Conservation (phyloP, 1,284 basidiomycete genomes). For the Naganishia liquefaciens region DNA sequence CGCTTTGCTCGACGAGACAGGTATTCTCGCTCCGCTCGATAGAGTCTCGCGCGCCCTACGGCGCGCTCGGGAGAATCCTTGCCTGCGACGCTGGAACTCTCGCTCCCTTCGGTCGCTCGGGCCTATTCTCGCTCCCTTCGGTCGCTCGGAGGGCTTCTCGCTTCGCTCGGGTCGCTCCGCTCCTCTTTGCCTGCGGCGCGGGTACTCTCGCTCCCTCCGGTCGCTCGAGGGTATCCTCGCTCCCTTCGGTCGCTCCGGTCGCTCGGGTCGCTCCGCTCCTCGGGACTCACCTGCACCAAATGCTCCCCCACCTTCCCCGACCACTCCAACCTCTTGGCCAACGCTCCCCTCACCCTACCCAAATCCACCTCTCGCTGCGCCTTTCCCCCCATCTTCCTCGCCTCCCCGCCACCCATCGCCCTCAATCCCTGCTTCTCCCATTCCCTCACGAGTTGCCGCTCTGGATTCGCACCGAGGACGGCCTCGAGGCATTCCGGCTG, state of each 20-base stretch:
- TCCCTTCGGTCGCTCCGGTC: too few relatives aligned
- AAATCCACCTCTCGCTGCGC: slow-evolving; percentile 1
- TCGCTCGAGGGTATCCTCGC: too few relatives aligned
- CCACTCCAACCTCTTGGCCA: slow-evolving; percentile 15
- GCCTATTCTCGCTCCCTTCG: too few relatives aligned
- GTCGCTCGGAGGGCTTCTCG: too few relatives aligned
- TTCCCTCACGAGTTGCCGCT: slow-evolving; percentile 14
- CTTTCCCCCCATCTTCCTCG: background rate
- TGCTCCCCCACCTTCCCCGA: slow-evolving; percentile 24
- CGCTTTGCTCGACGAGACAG: too few relatives aligned
- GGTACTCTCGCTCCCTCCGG: too few relatives aligned
- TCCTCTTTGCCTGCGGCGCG: too few relatives aligned
- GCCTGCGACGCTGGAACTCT: too few relatives aligned
- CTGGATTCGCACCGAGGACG: background rate
- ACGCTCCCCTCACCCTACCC: background rate
- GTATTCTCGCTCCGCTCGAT: too few relatives aligned
- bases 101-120: too few relatives aligned
- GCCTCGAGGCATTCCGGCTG: background rate
- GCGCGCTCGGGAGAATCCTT: too few relatives aligned
- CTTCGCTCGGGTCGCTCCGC: background rate
- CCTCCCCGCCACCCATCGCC: slow-evolving; percentile 6
- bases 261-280: background rate
- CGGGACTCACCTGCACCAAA: slow-evolving; percentile 15
- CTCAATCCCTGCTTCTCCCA: slow-evolving; percentile 25
- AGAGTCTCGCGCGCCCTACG: too few relatives aligned